Percentiles rank a stretch among this genome's conserved stretches.
Conservation (phyloP, 2,329 filamentous ascomycete genomes). For the Zasmidium cellare region DNA sequence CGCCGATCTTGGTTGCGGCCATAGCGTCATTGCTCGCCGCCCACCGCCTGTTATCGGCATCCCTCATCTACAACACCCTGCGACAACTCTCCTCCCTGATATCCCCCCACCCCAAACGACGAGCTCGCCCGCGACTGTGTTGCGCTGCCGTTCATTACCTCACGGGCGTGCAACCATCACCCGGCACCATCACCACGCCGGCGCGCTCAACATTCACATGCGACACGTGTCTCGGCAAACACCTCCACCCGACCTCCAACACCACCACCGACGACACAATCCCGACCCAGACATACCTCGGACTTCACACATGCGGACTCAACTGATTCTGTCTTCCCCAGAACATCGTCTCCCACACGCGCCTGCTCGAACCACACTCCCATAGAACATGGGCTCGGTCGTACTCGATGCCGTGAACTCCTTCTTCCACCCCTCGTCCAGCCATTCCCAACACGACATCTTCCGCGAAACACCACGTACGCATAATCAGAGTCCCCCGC, state of each 20-base stretch:
- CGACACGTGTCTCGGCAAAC: constrained; percentile 2
- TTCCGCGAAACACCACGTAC: constrained; percentile 29
- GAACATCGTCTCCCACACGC: constrained; percentile 1
- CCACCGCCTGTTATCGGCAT: no score
- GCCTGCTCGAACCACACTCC: neutral
- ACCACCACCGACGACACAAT: neutral
- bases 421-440: constrained; percentile 41
- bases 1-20: no score
- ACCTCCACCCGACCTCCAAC: neutral
- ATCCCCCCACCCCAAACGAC: no score
- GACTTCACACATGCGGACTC: constrained; percentile 3
- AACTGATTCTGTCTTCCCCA: constrained; percentile 3
- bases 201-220: constrained; percentile 5
- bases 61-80: neutral
- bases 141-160: no score
- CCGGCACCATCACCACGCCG: neutral
- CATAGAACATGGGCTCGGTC: constrained; percentile 59
- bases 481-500: constrained; percentile 14
- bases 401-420: constrained; percentile 73
- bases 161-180: no score
- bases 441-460: constrained; percentile 24
- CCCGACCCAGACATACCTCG: constrained; percentile 1
- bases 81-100: no score
- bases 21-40: no score
- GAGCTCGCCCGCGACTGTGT: no score